A percentile compares a stretch with the other conserved stretches of the same genome.
Conservation (phyloP, 2,329 filamentous ascomycete genomes). For the Cadophora malorum region DNA sequence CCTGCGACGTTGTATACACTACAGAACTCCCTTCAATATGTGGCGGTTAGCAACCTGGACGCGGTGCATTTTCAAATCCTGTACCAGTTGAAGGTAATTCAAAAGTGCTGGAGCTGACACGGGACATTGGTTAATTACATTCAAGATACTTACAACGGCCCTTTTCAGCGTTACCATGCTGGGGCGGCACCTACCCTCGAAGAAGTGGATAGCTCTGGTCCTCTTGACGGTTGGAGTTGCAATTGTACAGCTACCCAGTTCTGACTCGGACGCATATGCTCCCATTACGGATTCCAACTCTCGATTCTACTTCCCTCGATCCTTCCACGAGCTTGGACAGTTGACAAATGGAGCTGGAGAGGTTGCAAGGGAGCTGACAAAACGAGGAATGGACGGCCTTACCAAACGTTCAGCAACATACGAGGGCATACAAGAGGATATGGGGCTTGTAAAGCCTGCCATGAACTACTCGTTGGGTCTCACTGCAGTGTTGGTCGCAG, state of each 20-base stretch:
- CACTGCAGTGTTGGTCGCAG: slow-evolving; percentile 77
- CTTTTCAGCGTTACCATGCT: slow-evolving; percentile 84
- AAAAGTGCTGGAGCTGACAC: neutral
- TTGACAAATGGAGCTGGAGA: slow-evolving; percentile 59
- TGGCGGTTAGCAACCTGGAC: slow-evolving; percentile 88
- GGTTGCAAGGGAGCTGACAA: slow-evolving; percentile 58
- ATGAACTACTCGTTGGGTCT: slow-evolving; percentile 85
- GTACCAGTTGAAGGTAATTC: slow-evolving; percentile 82
- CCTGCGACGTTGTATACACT: slow-evolving; percentile 88
- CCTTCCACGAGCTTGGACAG: slow-evolving; percentile 77
- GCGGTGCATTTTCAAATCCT: slow-evolving; percentile 93
- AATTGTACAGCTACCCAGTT: slow-evolving; percentile 80
- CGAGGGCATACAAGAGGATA: slow-evolving; percentile 79
- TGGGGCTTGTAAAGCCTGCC: slow-evolving; percentile 53
- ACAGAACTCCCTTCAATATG: slow-evolving; percentile 92
- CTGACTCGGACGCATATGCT: slow-evolving; percentile 61
- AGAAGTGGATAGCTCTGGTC: slow-evolving; percentile 81
- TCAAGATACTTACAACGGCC: slow-evolving; percentile 81
- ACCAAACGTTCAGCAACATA: slow-evolving; percentile 84
- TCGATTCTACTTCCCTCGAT: slow-evolving; percentile 73
- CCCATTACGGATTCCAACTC: slow-evolving; percentile 65
- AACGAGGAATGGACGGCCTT: slow-evolving; percentile 51
- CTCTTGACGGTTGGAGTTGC: slow-evolving; percentile 83
- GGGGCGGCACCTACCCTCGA: slow-evolving; percentile 69
- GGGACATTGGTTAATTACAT: slow-evolving; percentile 26